Evolutionary conservation across 306 rosid genomes (phyloP).

Genomic region (Glycine soja): DNA sequence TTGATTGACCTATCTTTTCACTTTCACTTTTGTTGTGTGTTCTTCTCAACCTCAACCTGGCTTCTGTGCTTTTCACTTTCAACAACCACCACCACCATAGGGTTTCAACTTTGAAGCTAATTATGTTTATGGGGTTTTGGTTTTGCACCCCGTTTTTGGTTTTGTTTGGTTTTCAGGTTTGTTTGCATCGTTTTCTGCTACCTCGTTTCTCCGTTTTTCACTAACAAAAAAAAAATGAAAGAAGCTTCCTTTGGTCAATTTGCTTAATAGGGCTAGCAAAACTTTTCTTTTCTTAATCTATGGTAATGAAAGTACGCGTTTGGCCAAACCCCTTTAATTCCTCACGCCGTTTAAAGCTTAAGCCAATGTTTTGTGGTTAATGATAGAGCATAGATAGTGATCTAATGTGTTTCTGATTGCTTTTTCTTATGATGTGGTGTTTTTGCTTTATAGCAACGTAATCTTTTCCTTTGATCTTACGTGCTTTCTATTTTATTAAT

Average conservation of each 20-base stretch:
- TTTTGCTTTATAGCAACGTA: slow-evolving; percentile 40
- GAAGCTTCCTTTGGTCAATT: slow-evolving; percentile 14
- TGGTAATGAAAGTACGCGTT: neutral
- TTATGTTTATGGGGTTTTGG: slow-evolving; percentile 15
- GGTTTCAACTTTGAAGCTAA: slow-evolving; percentile 40
- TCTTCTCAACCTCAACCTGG: neutral
- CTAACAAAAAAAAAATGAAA: neutral
- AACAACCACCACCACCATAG: slow-evolving; percentile 8
- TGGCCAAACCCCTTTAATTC: neutral
- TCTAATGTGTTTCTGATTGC: slow-evolving; percentile 29
- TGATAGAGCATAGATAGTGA: neutral
- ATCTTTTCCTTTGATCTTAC: slow-evolving; percentile 18
- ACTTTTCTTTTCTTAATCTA: slow-evolving; percentile 6
- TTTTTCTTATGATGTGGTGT: slow-evolving; percentile 19
- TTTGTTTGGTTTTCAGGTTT: slow-evolving; percentile 32
- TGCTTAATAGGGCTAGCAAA: neutral
- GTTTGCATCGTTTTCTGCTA: slow-evolving; percentile 35
- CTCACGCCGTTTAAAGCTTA: neutral
- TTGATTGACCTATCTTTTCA: slow-evolving; percentile 22
- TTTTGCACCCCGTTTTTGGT: neutral
- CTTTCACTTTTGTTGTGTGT: neutral
- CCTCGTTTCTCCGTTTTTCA: slow-evolving; percentile 31
- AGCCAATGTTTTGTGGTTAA: neutral
- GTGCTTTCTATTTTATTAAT: slow-evolving; percentile 22
- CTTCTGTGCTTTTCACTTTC: neutral